Percentiles rank a stretch among this genome's conserved stretches.
phyloP scores from a whole-genome alignment of 164 flowering plant genomes.

The Chimonanthus salicifolius region DNA sequence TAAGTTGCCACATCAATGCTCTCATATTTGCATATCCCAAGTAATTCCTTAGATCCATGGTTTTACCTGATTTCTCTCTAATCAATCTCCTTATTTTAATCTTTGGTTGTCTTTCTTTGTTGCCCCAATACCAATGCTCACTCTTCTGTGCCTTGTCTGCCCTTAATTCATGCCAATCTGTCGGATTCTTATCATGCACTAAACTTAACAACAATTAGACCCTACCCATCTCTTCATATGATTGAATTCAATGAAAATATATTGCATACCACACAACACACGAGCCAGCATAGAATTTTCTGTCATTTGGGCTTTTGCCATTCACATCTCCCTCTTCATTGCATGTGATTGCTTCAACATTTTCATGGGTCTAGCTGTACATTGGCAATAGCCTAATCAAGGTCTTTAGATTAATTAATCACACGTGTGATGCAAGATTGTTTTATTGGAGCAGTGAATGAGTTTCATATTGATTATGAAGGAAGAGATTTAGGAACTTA shows the following conservation, averaged over 20 bases:
- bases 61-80: conserved; percentile 5
- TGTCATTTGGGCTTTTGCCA: not conserved
- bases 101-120: not conserved
- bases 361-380: not conserved
- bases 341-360: not conserved
- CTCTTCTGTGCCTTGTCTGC: conserved; percentile 11
- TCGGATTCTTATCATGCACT: not conserved
- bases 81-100: conserved; percentile 2
- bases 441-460: too few relatives aligned
- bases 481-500: not conserved
- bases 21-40: conserved; percentile 5
- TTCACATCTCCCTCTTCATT: not conserved
- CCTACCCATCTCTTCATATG: not conserved
- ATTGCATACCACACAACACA: not conserved
- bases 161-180: conserved; percentile 17
- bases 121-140: not conserved
- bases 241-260: not conserved
- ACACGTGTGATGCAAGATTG: too few relatives aligned
- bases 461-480: not conserved
- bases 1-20: not conserved
- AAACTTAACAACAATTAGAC: not conserved
- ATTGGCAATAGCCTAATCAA: not conserved
- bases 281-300: not conserved
- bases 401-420: not conserved
- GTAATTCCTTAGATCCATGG: conserved; percentile 7